Conservation (phyloP, 768 basidiomycete genomes). For the Sarcodon aspratus region DNA sequence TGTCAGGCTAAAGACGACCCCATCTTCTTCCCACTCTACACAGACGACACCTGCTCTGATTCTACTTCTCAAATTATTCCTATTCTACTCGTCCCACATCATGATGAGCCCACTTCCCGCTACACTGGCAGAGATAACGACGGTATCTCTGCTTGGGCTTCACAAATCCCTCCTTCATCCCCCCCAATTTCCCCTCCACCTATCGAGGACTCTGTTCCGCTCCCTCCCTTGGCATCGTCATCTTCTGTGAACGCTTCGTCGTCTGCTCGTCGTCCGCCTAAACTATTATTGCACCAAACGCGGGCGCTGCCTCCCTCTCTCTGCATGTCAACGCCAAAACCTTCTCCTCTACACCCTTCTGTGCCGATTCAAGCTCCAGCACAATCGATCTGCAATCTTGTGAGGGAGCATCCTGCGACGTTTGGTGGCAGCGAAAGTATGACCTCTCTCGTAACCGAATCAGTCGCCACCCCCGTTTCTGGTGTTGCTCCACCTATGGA, state of each 20-base stretch:
- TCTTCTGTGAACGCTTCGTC: conserved; percentile 7
- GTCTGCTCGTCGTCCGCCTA: conserved; percentile 15
- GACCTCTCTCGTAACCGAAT: conserved; percentile 12
- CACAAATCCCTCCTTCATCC: conserved; percentile 14
- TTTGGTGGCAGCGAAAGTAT: conserved; percentile 4
- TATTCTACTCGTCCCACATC: not conserved
- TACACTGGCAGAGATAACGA: conserved; percentile 30
- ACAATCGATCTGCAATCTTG: conserved; percentile 15
- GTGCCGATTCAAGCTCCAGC: conserved; percentile 22
- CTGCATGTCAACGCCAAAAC: conserved; percentile 32
- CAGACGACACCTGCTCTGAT: conserved; percentile 1
- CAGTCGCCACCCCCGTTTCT: conserved; percentile 18
- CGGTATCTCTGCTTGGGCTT: conserved; percentile 32
- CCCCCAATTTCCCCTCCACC: not conserved
- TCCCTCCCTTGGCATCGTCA: not conserved
- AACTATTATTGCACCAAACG: conserved; percentile 23
- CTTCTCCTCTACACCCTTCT: conserved; percentile 15
- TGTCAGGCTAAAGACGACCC: conserved; percentile 22
- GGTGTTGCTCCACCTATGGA: conserved; percentile 4
- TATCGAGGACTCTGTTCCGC: conserved; percentile 1
- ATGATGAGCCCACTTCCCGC: conserved; percentile 1
- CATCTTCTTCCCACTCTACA: conserved; percentile 4
- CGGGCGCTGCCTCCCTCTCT: conserved; percentile 31
- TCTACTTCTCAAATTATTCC: not conserved
- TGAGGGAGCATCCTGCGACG: not conserved